Evolutionary conservation across 1,284 basidiomycete genomes (phyloP).

Genomic region (Exobasidium rhododendri): DNA sequence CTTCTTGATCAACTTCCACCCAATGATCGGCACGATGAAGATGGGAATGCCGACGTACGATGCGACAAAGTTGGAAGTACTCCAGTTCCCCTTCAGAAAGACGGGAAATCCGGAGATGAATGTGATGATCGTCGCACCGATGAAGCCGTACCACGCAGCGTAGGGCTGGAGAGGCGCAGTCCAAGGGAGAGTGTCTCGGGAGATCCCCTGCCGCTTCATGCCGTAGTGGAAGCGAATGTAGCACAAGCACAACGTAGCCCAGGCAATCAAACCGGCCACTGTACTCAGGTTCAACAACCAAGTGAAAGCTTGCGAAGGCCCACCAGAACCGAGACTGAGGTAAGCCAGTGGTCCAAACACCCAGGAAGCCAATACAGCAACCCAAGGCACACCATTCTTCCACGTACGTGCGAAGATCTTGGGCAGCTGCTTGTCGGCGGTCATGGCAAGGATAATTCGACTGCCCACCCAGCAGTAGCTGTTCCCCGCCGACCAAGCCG

Average conservation of each 20-base stretch:
- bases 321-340: slow-evolving; percentile 52
- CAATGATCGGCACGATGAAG: slow-evolving; percentile 73
- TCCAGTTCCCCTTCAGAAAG: slow-evolving; percentile 28
- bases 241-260: slow-evolving; percentile 66
- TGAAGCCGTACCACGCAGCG: slow-evolving; percentile 37
- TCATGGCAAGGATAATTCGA: slow-evolving; percentile 61
- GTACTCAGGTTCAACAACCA: slow-evolving; percentile 25
- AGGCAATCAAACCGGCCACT: slow-evolving; percentile 60
- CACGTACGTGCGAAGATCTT: slow-evolving; percentile 35
- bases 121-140: slow-evolving; percentile 42
- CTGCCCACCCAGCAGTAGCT: slow-evolving; percentile 62
- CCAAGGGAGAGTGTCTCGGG: slow-evolving; percentile 65
- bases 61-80: slow-evolving; percentile 68
- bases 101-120: slow-evolving; percentile 63
- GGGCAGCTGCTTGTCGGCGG: slow-evolving; percentile 58
- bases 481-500: slow-evolving; percentile 62
- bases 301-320: slow-evolving; percentile 57
- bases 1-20: slow-evolving; percentile 61
- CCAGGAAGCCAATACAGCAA: slow-evolving; percentile 2
- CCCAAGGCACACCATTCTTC: slow-evolving; percentile 12
- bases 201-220: slow-evolving; percentile 70
- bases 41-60: slow-evolving; percentile 73
- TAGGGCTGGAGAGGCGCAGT: slow-evolving; percentile 33
- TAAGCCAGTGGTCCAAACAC: slow-evolving; percentile 56
- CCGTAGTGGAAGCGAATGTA: slow-evolving; percentile 77